These are phyloP conservation scores for Didymosphaeria variabile DNA, from an alignment of 2,329 filamentous ascomycete genomes.

Conservation along the genomic window DNA sequence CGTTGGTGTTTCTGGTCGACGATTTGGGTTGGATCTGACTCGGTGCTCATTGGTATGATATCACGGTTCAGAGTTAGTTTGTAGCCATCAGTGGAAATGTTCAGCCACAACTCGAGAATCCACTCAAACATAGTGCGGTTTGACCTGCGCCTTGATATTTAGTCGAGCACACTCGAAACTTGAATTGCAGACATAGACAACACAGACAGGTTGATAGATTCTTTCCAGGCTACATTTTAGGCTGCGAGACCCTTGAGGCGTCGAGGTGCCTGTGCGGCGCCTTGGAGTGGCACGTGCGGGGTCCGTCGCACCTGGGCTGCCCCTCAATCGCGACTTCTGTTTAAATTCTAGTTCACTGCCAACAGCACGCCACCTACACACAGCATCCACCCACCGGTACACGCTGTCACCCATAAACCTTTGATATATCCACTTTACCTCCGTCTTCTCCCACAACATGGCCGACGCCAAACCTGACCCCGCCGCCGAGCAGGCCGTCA, in stretches of 20 bases:
- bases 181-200: no score
- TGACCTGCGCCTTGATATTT: no score
- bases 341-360: constrained; percentile 34
- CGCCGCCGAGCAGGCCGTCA: constrained; percentile 50
- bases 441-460: constrained; percentile 31
- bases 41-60: constrained; percentile 1
- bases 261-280: background rate
- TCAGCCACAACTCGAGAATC: no score
- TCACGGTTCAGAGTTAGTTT: background rate
- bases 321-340: constrained; percentile 26
- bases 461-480: constrained; percentile 54
- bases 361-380: constrained; percentile 30
- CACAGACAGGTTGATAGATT: background rate
- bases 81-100: no score
- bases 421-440: background rate
- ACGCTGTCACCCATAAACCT: background rate
- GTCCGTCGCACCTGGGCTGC: constrained; percentile 11
- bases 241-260: constrained; percentile 8
- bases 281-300: constrained; percentile 8
- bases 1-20: constrained; percentile 11
- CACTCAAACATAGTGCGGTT: no score
- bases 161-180: no score
- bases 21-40: constrained; percentile 12
- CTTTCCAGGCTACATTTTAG: constrained; percentile 7
- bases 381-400: constrained; percentile 5